A percentile compares a stretch with the other conserved stretches of the same genome.
These are phyloP conservation scores for Rhodotorula sp. DNA, from an alignment of 1,284 basidiomycete genomes.

Conservation along the genomic window DNA sequence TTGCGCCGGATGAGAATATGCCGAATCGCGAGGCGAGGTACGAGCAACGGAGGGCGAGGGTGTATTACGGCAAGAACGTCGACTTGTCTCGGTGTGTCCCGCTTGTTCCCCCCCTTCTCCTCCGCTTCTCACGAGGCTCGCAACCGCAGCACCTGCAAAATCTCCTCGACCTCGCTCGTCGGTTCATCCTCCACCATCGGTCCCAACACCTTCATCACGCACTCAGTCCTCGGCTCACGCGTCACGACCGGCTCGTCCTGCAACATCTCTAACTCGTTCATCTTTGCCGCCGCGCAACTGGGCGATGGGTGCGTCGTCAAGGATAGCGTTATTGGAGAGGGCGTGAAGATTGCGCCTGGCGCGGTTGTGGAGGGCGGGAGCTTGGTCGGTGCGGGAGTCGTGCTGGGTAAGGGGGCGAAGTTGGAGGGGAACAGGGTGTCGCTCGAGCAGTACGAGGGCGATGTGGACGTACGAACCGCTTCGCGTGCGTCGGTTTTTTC, in stretches of 20 bases:
- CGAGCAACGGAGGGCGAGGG: constrained; percentile 77
- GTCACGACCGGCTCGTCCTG: constrained; percentile 67
- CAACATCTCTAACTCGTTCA: constrained; percentile 68
- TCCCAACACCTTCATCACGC: constrained; percentile 62
- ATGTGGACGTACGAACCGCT: constrained; percentile 49
- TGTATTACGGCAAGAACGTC: constrained; percentile 69
- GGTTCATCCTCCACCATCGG: constrained; percentile 66
- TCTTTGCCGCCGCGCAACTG: constrained; percentile 75
- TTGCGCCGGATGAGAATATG: constrained; percentile 89
- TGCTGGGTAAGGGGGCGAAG: constrained; percentile 53
- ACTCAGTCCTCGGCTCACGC: constrained; percentile 71
- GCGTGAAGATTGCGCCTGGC: constrained; percentile 55
- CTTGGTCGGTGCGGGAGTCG: constrained; percentile 46
- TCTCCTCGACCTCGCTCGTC: constrained; percentile 78
- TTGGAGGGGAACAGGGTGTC: constrained; percentile 68
- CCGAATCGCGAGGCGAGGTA: constrained; percentile 69
- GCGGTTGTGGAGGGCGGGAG: constrained; percentile 57
- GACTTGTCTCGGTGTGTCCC: constrained; percentile 60
- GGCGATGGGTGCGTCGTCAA: constrained; percentile 73
- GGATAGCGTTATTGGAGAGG: constrained; percentile 60
- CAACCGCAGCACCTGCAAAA: constrained; percentile 58
- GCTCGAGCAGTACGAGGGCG: constrained; percentile 49
- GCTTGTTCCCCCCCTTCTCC: constrained; percentile 32
- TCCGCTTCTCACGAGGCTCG: constrained; percentile 42
- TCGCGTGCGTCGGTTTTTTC: constrained; percentile 45